A percentile compares a stretch with the other conserved stretches of the same genome.
These are phyloP conservation scores for Suillus lakei DNA, from an alignment of 768 basidiomycete genomes.

Conservation along the genomic window DNA sequence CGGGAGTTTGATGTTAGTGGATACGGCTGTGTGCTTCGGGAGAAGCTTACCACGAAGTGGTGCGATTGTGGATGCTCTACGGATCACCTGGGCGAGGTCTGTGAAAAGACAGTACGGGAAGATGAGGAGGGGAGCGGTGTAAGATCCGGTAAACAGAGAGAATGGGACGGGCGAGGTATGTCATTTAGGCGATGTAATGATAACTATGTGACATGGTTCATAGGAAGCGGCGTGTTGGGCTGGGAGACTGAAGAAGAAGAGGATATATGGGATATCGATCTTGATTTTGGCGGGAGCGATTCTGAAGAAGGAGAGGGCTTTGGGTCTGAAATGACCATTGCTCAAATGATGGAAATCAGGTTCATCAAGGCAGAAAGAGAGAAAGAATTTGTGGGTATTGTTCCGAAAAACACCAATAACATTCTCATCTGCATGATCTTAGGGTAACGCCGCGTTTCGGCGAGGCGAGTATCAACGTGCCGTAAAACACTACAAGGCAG, in stretches of 20 bases:
- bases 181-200: neutral
- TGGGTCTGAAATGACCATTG: slow-evolving; percentile 61
- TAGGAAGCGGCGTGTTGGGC: slow-evolving; percentile 64
- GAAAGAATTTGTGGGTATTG: slow-evolving; percentile 62
- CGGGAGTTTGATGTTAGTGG: slow-evolving; percentile 75
- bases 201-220: neutral
- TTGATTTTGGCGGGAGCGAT: slow-evolving; percentile 65
- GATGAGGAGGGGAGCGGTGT: slow-evolving; percentile 67
- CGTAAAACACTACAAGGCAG: slow-evolving; percentile 60
- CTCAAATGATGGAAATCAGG: slow-evolving; percentile 76
- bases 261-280: slow-evolving; percentile 74
- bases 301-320: slow-evolving; percentile 53
- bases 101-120: slow-evolving; percentile 71
- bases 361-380: slow-evolving; percentile 72
- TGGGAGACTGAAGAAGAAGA: slow-evolving; percentile 82
- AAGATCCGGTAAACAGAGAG: slow-evolving; percentile 67
- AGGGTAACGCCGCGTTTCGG: slow-evolving; percentile 76
- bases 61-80: slow-evolving; percentile 84
- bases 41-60: slow-evolving; percentile 78
- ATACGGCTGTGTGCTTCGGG: slow-evolving; percentile 69
- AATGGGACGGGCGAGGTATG: slow-evolving; percentile 76
- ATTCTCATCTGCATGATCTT: slow-evolving; percentile 16
- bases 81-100: slow-evolving; percentile 78
- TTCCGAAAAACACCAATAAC: neutral
- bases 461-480: slow-evolving; percentile 61